These are phyloP conservation scores for Phyllosticta citriasiana DNA, from an alignment of 2,329 filamentous ascomycete species.

Conservation along the genomic window DNA sequence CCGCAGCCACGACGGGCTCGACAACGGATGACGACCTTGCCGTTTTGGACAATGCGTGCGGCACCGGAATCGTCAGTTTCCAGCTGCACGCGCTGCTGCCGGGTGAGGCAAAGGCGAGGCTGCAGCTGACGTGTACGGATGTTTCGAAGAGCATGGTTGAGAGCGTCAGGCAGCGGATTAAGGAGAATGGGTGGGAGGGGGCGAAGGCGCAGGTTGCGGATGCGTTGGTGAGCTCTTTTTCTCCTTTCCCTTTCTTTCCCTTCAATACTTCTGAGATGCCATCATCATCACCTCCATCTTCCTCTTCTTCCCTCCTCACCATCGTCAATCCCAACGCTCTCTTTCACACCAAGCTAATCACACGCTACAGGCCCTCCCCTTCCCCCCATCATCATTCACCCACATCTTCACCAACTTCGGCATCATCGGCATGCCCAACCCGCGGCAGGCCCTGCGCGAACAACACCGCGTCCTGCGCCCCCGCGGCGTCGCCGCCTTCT, in stretches of 20 bases:
- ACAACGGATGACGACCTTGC: conserved; percentile 12
- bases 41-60: conserved; percentile 46
- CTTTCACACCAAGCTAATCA: too few species aligned
- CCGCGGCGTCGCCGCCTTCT: conserved; percentile 48
- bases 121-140: conserved; percentile 43
- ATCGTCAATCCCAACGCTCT: too few species aligned
- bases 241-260: conserved; percentile 28
- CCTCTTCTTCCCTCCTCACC: too few species aligned
- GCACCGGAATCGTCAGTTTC: conserved; percentile 40
- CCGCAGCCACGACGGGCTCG: conserved; percentile 13
- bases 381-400: conserved; percentile 5
- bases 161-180: conserved; percentile 30
- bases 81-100: conserved; percentile 34
- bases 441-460: conserved; percentile 23
- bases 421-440: conserved; percentile 38
- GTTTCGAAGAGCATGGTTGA: conserved; percentile 35
- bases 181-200: conserved; percentile 38
- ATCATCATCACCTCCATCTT: too few species aligned
- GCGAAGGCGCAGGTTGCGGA: conserved; percentile 36
- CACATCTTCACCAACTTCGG: conserved; percentile 37
- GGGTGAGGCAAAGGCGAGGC: conserved; percentile 29
- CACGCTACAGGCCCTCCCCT: background rate
- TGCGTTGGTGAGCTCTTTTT: conserved; percentile 31
- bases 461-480: conserved; percentile 39
- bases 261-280: too few species aligned